Conservation (phyloP, 257 asterid species). For the Solanum ossicruentum region DNA sequence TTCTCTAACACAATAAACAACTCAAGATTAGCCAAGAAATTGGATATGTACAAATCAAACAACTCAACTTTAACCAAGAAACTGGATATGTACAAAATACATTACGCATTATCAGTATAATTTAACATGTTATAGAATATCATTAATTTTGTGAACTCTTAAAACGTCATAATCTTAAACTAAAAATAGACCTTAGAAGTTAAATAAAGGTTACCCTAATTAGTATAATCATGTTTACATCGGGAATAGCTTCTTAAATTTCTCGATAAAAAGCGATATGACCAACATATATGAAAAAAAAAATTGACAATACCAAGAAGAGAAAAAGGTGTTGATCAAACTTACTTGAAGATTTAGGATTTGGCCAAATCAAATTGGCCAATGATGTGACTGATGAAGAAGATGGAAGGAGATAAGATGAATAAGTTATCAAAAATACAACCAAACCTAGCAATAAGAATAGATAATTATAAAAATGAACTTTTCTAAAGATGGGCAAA, state of each 20-base stretch:
- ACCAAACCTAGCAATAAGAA: slow-evolving; percentile 35
- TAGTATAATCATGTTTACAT: not conserved
- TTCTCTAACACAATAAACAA: slow-evolving; percentile 42
- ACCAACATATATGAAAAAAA: not conserved
- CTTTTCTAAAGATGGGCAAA: slow-evolving; percentile 24
- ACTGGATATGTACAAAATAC: not conserved
- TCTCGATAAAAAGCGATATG: not conserved
- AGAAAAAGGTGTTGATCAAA: not conserved
- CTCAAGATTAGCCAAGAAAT: not conserved
- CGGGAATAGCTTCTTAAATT: not conserved
- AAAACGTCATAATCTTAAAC: no score
- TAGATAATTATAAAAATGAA: slow-evolving; percentile 35
- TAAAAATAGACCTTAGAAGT: not conserved
- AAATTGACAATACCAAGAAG: not conserved
- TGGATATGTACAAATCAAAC: not conserved
- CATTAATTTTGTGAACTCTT: not conserved
- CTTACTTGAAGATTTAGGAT: slow-evolving; percentile 7
- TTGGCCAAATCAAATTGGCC: slow-evolving; percentile 17
- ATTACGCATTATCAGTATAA: not conserved
- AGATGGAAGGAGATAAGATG: slow-evolving; percentile 12
- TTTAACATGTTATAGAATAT: not conserved
- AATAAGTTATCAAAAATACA: slow-evolving; percentile 25
- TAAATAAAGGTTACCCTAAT: no score
- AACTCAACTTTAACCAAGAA: not conserved
- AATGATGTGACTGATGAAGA: slow-evolving; percentile 33